phyloP scores from a whole-genome alignment of 2,329 filamentous ascomycete genomes.

The Alternaria sp. region DNA sequence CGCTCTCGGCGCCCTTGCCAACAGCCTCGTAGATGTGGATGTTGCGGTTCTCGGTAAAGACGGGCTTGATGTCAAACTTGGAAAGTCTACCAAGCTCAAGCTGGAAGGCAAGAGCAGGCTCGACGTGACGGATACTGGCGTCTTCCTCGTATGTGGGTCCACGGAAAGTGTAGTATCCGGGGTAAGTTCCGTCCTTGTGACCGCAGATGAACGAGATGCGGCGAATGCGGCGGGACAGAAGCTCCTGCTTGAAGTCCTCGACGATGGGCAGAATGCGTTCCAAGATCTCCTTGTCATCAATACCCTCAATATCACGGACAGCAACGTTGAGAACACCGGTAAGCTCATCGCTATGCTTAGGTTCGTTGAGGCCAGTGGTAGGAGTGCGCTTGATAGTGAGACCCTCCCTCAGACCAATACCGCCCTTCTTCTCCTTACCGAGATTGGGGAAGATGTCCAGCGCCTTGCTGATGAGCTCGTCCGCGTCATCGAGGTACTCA shows the following conservation, averaged over 20 bases:
- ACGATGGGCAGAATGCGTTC: conserved; percentile 78
- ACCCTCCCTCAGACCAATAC: conserved; percentile 48
- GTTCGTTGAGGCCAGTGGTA: conserved; percentile 46
- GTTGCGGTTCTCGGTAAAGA: conserved; percentile 99
- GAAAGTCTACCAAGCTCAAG: conserved; percentile 91
- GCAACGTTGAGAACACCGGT: conserved; percentile 93
- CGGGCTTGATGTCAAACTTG: conserved; percentile 97
- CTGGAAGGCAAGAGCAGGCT: conserved; percentile 97
- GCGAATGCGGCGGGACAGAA: conserved; percentile 81
- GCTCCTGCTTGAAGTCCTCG: conserved; percentile 81
- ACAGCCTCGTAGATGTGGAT: conserved; percentile 98
- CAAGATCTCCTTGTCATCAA: conserved; percentile 82
- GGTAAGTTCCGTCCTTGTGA: conserved; percentile 91
- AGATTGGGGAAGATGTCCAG: conserved; percentile 79
- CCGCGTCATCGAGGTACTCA: conserved; percentile 90
- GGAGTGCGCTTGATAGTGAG: conserved; percentile 73
- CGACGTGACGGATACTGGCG: conserved; percentile 93
- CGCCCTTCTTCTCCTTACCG: conserved; percentile 64
- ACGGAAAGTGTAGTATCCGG: conserved; percentile 98
- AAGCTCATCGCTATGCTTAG: conserved; percentile 75
- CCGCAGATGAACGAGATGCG: conserved; percentile 97
- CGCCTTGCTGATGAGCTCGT: conserved; percentile 84
- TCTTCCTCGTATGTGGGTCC: conserved; percentile 90
- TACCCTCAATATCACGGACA: conserved; percentile 84
- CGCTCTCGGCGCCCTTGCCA: conserved; percentile 91